Conservation (phyloP, 2,329 filamentous ascomycete genomes). For the Epichloe sibirici region DNA sequence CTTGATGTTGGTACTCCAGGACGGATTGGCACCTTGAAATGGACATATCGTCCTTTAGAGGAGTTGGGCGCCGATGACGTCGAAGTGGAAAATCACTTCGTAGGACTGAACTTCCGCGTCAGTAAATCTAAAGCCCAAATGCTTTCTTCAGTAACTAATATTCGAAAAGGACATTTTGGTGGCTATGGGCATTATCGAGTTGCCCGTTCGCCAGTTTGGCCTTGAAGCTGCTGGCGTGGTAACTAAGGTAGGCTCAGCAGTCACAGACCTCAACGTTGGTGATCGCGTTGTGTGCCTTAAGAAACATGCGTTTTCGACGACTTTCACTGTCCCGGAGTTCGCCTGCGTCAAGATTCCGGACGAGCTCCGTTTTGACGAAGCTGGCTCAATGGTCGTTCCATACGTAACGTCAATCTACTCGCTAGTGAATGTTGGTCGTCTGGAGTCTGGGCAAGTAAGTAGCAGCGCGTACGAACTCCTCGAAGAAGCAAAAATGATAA, state of each 20-base stretch:
- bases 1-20: not conserved
- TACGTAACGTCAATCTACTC: conserved; percentile 19
- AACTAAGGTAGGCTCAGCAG: conserved; percentile 6
- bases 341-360: not conserved
- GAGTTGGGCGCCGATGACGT: not conserved
- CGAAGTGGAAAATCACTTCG: not conserved
- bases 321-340: not conserved
- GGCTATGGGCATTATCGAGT: conserved; percentile 2
- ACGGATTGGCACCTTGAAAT: not conserved
- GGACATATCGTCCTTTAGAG: not conserved
- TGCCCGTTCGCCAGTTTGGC: conserved; percentile 9
- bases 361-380: conserved; percentile 20
- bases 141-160: not conserved
- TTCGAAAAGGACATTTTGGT: conserved; percentile 7
- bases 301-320: not conserved
- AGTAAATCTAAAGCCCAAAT: not conserved
- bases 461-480: not conserved
- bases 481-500: no score
- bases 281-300: conserved; percentile 20
- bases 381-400: conserved; percentile 20
- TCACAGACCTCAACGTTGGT: conserved; percentile 14
- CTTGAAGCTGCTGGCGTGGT: conserved; percentile 19
- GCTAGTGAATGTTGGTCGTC: conserved; percentile 3
- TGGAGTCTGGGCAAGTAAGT: conserved; percentile 6
- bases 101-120: conserved; percentile 3